Percentiles rank a stretch among this genome's conserved stretches.
These are phyloP conservation scores for Aspergillus neotritici DNA, from an alignment of 2,329 filamentous ascomycete genomes.

Conservation along the genomic window DNA sequence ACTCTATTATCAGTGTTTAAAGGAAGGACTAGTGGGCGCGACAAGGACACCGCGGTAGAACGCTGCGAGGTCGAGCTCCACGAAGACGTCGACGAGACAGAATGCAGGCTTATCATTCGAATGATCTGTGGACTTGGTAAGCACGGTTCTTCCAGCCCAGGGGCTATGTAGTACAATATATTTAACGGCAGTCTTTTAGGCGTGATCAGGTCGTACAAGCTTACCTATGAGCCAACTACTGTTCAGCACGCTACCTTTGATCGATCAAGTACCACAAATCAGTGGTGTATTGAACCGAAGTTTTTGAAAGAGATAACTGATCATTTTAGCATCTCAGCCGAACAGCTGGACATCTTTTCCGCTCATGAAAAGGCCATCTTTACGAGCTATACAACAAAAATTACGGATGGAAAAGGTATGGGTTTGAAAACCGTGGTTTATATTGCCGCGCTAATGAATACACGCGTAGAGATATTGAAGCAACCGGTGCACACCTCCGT, in stretches of 20 bases:
- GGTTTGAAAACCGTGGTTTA: not conserved
- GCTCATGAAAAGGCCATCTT: slow-evolving; percentile 55
- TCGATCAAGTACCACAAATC: slow-evolving; percentile 49
- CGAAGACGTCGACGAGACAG: slow-evolving; percentile 50
- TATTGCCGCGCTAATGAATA: too few relatives aligned
- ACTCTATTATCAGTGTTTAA: slow-evolving; percentile 60
- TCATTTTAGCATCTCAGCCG: slow-evolving; percentile 59
- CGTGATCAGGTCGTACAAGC: slow-evolving; percentile 59
- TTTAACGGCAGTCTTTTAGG: slow-evolving; percentile 32
- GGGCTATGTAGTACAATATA: slow-evolving; percentile 1
- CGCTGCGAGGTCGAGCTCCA: slow-evolving; percentile 57
- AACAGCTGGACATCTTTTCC: slow-evolving; percentile 58
- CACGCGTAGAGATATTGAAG: slow-evolving; percentile 53
- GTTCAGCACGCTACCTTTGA: slow-evolving; percentile 62
- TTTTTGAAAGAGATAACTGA: slow-evolving; percentile 58
- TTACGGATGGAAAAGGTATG: slow-evolving; percentile 54
- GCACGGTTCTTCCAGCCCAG: not conserved
- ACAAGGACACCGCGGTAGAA: slow-evolving; percentile 56
- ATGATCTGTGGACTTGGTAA: slow-evolving; percentile 58
- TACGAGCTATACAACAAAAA: slow-evolving; percentile 62
- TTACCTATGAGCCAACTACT: slow-evolving; percentile 58
- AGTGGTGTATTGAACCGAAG: slow-evolving; percentile 54
- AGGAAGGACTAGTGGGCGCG: slow-evolving; percentile 50
- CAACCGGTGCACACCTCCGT: slow-evolving; percentile 61
- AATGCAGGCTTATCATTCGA: slow-evolving; percentile 57